Conservation (phyloP, 805 yeast species). For the Metschnikowia aberdeeniae region DNA sequence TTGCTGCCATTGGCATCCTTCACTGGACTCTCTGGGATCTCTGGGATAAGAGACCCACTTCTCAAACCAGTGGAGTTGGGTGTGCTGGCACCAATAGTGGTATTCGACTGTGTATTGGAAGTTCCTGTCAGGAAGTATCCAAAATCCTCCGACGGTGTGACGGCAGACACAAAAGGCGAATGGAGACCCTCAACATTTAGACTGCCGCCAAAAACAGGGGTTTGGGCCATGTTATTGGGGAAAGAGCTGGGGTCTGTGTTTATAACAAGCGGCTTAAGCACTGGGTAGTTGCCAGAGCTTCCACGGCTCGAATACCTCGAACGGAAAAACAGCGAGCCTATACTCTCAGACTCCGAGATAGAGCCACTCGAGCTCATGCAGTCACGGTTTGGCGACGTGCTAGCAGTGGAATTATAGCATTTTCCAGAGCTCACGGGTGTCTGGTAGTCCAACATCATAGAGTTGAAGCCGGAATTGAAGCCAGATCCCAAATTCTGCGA, state of each 20-base stretch:
- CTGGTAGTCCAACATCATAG: constrained; percentile 40
- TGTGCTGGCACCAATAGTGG: not conserved
- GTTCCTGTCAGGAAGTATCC: constrained; percentile 24
- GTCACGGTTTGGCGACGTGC: constrained; percentile 15
- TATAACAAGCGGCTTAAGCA: constrained; percentile 35
- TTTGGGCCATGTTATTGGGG: not conserved
- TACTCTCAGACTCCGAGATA: constrained; percentile 31
- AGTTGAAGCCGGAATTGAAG: constrained; percentile 20
- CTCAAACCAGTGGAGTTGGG: constrained; percentile 10
- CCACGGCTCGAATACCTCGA: constrained; percentile 17
- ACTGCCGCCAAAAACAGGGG: constrained; percentile 9
- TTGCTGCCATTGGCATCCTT: constrained; percentile 17
- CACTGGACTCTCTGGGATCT: constrained; percentile 12
- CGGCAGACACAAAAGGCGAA: constrained; percentile 41
- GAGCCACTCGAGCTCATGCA: constrained; percentile 4
- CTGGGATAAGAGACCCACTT: constrained; percentile 10
- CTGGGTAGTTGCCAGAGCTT: constrained; percentile 17
- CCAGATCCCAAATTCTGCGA: constrained; percentile 12
- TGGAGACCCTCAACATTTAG: constrained; percentile 24
- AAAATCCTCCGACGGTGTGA: constrained; percentile 34
- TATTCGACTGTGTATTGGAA: constrained; percentile 8
- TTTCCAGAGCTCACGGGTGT: constrained; percentile 37
- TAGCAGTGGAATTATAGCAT: constrained; percentile 23
- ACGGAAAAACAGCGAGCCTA: constrained; percentile 13
- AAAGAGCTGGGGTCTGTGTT: constrained; percentile 26